Base-by-base conservation (phyloP, 331 rosid genomes). In the Erythrophleum ivorense region DNA sequence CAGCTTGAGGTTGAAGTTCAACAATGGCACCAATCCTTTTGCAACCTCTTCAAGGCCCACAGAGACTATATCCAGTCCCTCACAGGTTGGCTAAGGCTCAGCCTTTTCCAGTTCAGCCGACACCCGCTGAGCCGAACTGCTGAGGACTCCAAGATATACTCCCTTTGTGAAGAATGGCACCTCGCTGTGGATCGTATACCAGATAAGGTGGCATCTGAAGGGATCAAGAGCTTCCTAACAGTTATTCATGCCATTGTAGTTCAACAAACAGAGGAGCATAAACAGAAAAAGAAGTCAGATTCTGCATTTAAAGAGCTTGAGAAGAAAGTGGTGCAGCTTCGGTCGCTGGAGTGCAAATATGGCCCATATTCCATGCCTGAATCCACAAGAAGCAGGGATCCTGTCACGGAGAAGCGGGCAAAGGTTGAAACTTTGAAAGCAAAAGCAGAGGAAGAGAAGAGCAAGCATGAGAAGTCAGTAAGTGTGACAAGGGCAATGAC, bases 1-100 rank as follows among this genome's bases (percentile, higher is more conserved):
- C 97, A 96, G 89, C 97, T 96, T 0, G 98, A 96, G 90, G 91
- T 91, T 43, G 92, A 92, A 66, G 99, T 91, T 33, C 97, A 96
- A 69, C 98, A 96, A 78, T 96, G 99, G 99, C 91, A 96, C 82
- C 85, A 80, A 48, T 96, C 99, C 82, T 96, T 96, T 71, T 87
- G 97, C 88, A 92, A 87, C 82, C 88, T 92, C 69, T 92, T 92
- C 84, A 92, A 88, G 79, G 91, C 97, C 6, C 98, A 94, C 75
- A 83, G 86, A 5, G 99, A 94, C 34, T 96, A 96, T 18, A 85
- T 96, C 82, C 94, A 91, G 78, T 92, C 97, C 57, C 98, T 96
- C 80, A 87, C 92, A 3, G 90, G 94, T 63, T 96, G 99, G 99
- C 94, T 96, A 58, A 97, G 98, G 68, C 97, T 94, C 31, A 89